Conservation (phyloP, 1,284 basidiomycete genomes). For the Anthracocystis walkeri region DNA sequence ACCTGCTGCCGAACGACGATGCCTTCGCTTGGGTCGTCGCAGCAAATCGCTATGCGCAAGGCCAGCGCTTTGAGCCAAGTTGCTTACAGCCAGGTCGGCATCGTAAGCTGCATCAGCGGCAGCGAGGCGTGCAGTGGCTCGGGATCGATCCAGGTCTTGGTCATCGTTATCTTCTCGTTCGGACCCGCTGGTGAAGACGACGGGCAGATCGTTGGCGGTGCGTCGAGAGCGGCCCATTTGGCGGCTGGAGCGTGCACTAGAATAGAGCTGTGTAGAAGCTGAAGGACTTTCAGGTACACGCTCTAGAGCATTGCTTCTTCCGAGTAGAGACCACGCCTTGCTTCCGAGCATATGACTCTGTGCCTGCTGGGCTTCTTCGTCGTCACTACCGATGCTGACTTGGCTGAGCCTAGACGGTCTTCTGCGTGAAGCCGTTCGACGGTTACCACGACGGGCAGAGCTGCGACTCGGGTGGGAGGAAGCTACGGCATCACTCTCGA, state of each 20-base stretch:
- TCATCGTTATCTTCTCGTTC: conserved; percentile 21
- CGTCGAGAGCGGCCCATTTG: conserved; percentile 14
- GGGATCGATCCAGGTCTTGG: background rate
- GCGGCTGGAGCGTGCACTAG: conserved; percentile 37
- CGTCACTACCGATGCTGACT: conserved; percentile 31
- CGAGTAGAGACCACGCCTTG: conserved; percentile 42
- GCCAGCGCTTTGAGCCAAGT: conserved; percentile 48
- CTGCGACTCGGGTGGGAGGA: conserved; percentile 41
- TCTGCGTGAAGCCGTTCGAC: conserved; percentile 18
- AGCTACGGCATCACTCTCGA: conserved; percentile 45
- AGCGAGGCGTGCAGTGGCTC: conserved; percentile 7
- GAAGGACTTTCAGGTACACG: conserved; percentile 25
- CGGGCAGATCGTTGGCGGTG: conserved; percentile 15
- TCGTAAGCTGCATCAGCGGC: conserved; percentile 16
- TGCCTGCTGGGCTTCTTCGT: conserved; percentile 21
- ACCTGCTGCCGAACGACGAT: conserved; percentile 38
- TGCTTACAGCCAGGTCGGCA: conserved; percentile 40
- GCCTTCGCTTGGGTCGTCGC: conserved; percentile 44
- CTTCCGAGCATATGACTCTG: conserved; percentile 34
- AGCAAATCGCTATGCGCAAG: conserved; percentile 25
- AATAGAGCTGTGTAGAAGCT: conserved; percentile 42
- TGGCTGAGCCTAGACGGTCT: conserved; percentile 33
- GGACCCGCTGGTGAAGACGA: conserved; percentile 39
- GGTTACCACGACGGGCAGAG: conserved; percentile 13
- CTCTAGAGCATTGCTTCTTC: conserved; percentile 25